Evolutionary conservation across 2,329 filamentous ascomycete genomes (phyloP).

Genomic region (Cladosporium sp.): DNA sequence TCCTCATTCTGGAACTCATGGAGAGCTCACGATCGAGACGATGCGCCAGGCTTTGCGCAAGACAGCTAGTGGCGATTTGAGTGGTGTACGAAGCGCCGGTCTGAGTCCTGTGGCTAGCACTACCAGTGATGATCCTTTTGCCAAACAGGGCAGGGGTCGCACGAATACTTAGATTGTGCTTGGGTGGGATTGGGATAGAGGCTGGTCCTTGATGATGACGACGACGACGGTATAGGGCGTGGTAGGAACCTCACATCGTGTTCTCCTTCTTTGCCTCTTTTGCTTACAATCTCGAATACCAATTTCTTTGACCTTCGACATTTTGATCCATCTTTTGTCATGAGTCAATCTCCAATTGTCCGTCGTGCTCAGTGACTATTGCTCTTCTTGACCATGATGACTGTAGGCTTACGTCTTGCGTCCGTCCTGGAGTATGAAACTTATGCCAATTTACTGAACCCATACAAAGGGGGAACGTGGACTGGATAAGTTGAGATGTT

Average conservation of each 20-base stretch:
- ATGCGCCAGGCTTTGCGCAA: slow-evolving; percentile 87
- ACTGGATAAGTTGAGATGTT: background rate
- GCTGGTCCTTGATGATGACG: background rate
- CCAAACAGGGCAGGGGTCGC: slow-evolving; percentile 13
- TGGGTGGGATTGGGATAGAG: background rate
- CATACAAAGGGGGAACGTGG: no score
- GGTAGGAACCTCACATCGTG: background rate
- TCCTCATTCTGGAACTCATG: slow-evolving; percentile 42
- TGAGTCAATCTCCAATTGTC: background rate
- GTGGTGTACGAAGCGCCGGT: slow-evolving; percentile 10
- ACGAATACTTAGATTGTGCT: slow-evolving; percentile 9
- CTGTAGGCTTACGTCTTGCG: no score
- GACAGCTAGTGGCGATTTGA: slow-evolving; percentile 79
- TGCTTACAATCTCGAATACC: slow-evolving; percentile 2
- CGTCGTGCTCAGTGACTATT: background rate
- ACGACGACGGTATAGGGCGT: background rate
- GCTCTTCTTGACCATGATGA: no score
- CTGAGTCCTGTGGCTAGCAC: slow-evolving; percentile 12
- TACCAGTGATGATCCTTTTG: slow-evolving; percentile 6
- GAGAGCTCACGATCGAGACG: slow-evolving; percentile 85
- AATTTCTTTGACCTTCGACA: background rate
- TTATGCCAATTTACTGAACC: no score
- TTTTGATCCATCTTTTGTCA: background rate
- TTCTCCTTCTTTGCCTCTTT: background rate
- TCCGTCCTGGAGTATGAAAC: no score